Evolutionary conservation across 768 basidiomycete genomes (phyloP).

Genomic region (Boletus insuetus): DNA sequence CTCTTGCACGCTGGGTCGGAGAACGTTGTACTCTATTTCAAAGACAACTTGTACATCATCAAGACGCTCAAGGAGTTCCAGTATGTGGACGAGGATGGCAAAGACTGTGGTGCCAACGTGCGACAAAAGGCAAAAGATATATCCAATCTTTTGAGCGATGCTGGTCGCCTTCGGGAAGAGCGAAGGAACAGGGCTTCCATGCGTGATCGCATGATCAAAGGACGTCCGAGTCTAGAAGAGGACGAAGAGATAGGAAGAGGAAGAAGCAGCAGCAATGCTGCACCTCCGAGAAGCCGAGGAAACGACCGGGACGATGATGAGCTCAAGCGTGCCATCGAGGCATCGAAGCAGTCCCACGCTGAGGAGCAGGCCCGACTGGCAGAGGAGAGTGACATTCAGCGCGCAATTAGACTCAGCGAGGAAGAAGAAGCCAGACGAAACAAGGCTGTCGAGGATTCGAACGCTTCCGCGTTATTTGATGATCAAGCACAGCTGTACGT

Average conservation of each 20-base stretch:
- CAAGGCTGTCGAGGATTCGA: conserved; percentile 69
- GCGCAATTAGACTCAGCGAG: conserved; percentile 82
- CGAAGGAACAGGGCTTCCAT: conserved; percentile 81
- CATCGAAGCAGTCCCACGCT: conserved; percentile 71
- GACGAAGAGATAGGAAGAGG: conserved; percentile 22
- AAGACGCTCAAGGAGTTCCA: conserved; percentile 99
- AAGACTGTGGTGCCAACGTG: conserved; percentile 98
- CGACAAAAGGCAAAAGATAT: conserved; percentile 98
- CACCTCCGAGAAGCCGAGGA: conserved; percentile 17
- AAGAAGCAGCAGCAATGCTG: background rate
- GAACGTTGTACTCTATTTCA: conserved; percentile 98
- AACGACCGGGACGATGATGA: conserved; percentile 76
- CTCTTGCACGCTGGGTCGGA: conserved; percentile 95
- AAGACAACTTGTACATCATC: conserved; percentile 95
- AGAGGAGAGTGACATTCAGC: conserved; percentile 81
- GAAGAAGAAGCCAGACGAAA: conserved; percentile 85
- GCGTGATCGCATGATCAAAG: conserved; percentile 91
- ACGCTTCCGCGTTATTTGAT: conserved; percentile 77
- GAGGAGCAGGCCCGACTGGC: conserved; percentile 60
- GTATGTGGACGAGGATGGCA: conserved; percentile 90
- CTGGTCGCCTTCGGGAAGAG: conserved; percentile 80
- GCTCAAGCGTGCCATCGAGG: conserved; percentile 81
- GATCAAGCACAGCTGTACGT: conserved; percentile 78
- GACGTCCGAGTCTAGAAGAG: conserved; percentile 39
- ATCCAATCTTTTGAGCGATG: conserved; percentile 87